These are phyloP conservation scores for Phaeosphaeria sp. DNA, from an alignment of 2,329 filamentous ascomycete genomes.

Conservation along the genomic window DNA sequence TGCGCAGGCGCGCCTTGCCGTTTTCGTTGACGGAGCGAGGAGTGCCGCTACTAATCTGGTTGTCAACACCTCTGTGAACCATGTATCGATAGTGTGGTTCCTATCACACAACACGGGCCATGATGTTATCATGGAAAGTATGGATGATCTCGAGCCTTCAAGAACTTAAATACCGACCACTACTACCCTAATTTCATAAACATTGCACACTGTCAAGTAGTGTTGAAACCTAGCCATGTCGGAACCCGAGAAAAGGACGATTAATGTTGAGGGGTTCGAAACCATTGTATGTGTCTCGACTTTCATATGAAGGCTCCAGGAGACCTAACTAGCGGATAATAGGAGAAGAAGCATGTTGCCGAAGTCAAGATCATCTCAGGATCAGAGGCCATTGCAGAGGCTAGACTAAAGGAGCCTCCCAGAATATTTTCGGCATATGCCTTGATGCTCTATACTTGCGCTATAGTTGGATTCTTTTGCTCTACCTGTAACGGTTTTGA, in stretches of 20 bases:
- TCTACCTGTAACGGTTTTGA: conserved; percentile 67
- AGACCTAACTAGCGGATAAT: neutral
- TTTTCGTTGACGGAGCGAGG: conserved; percentile 6
- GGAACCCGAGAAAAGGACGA: conserved; percentile 17
- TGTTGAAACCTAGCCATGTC: conserved; percentile 10
- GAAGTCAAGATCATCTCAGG: conserved; percentile 58
- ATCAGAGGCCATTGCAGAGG: conserved; percentile 63
- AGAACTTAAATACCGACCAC: neutral
- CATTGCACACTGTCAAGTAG: neutral
- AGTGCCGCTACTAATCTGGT: conserved; percentile 6
- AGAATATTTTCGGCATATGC: conserved; percentile 18
- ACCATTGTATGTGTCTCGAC: conserved; percentile 17
- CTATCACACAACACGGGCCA: conserved; percentile 15
- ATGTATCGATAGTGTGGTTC: conserved; percentile 9
- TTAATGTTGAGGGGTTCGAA: conserved; percentile 16
- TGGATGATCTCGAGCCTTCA: neutral
- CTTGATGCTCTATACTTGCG: conserved; percentile 31
- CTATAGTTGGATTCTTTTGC: conserved; percentile 49
- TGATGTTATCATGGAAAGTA: neutral
- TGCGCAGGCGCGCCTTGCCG: neutral
- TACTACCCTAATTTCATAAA: neutral
- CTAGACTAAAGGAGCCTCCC: conserved; percentile 61
- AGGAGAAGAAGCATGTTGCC: conserved; percentile 27
- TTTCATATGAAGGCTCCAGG: neutral
- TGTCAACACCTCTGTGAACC: conserved; percentile 18